Base-by-base conservation (phyloP, 129 eudicot genomes). In the Silybum marianum region DNA sequence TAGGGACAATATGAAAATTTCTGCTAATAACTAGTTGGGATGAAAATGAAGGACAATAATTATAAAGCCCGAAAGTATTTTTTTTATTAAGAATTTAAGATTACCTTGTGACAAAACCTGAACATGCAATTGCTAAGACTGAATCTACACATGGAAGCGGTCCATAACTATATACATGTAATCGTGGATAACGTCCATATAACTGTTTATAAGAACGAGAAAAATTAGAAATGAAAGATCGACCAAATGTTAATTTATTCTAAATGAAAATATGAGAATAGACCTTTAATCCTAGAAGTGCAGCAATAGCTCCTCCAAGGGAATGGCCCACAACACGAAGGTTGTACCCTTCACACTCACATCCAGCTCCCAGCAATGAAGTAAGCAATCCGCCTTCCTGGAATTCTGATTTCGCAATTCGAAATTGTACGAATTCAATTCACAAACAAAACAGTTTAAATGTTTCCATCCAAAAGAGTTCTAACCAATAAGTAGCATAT, bases 281-380 rank as follows among this genome's bases (percentile, higher is more conserved):
- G 83, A 89, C 97, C 91, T 83, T 86, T 40, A 91, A 22, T 71
- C 93, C 97, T 34, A 91, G 85, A 78, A 91, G 68, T 63, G 97
- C 89, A 72, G 90, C 85, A 73, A 91, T 91, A 72, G 97, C 85
- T 78, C 93, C 97, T 67, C 93, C 97, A 87, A 91, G 97, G 77
- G 97, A 91, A 77, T 91, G 97, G 14, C 97, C 97, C 74, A 89
- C 97, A 22, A 91, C 66, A 30, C 89, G 90, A 72, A 91, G 79
- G 75, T 76, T 75, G 30, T 91, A 91, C 19, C 93, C 90, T 25
- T 91, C 91, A 80, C 97, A 89, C 77, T 89, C 97, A 60, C 92
- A 84, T 76, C 93, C 97, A 73, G 84, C 76, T 82, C 91, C 93
- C 58, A 91, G 38, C 71, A 91, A 79, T 4, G 93, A 89, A n/a